Base-by-base conservation (phyloP, 176 grass and related monocot genomes). In the Juncus inflexus region DNA sequence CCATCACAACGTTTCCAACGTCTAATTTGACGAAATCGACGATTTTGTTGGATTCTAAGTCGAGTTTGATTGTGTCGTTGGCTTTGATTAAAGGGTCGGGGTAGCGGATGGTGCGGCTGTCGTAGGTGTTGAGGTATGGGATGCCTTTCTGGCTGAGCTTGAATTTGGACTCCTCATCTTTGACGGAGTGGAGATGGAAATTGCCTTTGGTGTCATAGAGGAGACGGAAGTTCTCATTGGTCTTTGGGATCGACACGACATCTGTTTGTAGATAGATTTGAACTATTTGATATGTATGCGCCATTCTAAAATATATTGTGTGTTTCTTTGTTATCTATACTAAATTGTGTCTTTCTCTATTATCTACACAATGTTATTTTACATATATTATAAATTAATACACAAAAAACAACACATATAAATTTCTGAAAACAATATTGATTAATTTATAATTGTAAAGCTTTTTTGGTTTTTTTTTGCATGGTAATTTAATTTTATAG, bases 141-240 rank as follows among this genome's bases (percentile, higher is more conserved):
- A 90, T 74, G 12, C 79, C 87, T 52, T 83, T 90, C 67, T 79
- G 71, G 5, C 87, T 82, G 58, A 90, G 76, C 78, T 90, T 90
- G 67, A 54, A 77, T 82, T 90, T 86, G 3, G 87, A 58, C 65
- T 90, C 87, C 40, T 90, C 87, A 43, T 90, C 87, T 60, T 9
- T 86, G 51, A 90, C 2, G 3, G 87, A 72, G 12, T 83, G 87
- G 52, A 90, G 80, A 50, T 79, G 80, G 80, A 90, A 90, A 35
- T 83, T 79, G 0, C 87, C 87, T 80, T 90, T 90, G 73, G 83
- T 90, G 69, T 90, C 87, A 56, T 90, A 90, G 15, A 90, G 72
- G 40, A 90, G 73, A 62, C 83, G 76, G 77, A 86, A 90, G 69
- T 78, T 90, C 64, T 90, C 83, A 50, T 73, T 82, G 12, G 83